Base-by-base conservation (phyloP, 176 grass and related monocot species). In the Triticum dicoccoides region DNA sequence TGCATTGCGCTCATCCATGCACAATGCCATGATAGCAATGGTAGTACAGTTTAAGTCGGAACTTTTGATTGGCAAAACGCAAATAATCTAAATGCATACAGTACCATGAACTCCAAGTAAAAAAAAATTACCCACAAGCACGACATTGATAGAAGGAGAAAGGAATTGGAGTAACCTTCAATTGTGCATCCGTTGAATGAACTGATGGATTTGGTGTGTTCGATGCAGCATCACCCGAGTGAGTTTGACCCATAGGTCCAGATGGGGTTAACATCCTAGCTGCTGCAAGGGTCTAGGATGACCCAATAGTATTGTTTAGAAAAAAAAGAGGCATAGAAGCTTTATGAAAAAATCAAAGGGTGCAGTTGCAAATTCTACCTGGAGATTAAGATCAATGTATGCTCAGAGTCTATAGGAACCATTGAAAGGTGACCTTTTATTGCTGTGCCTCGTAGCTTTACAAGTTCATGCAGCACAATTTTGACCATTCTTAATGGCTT, bases 401-500 rank as follows among this genome's bases (percentile, higher is more conserved):
- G 97, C 77, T 99, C 97, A 64, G 84, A 90, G 72, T 99, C 97
- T 88, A 99, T 99, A 89, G 97, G 97, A 76, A 99, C 94, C 97
- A 99, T 94, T 71, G 97, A 99, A 65, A 99, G 97, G 76, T 99
- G 97, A 21, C 97, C 97, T 66, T 99, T 99, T 84, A 99, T 94
- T 73, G 94, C 90, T 7, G 97, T 99, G 52, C 97, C 97, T 39
- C 94, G 86, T 88, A 99, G 97, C 87, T 99, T 99, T 33, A 99
- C 97, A 41, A 99, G 94, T 89, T 99, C 97, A 90, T 99, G 97
- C 65, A 99, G 73, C 61, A 99, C 97, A 61, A 94, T 99, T 94
- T 99, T 99, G 34, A 99, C 97, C 97, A 99, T 99, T 87, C 97
- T 90, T 78, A 99, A 79, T 52, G 97, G 94, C 67, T 99, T 99